Evolutionary conservation across 495 filamentous ascomycete species (phyloP).

Genomic region (Aspergillus taichungensis): DNA sequence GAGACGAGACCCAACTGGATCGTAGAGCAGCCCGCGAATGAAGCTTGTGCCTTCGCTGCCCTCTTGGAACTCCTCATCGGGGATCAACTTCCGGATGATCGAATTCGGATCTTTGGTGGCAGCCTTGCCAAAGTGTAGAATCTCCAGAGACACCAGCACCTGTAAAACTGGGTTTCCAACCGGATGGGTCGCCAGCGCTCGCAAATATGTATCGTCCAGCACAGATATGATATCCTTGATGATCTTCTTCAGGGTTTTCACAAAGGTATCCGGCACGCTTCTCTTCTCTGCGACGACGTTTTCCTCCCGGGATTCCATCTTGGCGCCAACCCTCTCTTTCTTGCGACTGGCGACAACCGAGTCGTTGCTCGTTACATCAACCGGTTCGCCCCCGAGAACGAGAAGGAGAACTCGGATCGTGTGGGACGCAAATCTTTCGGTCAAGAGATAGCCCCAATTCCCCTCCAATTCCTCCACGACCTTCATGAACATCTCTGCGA

Average conservation of each 20-base stretch:
- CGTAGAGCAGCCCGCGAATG: conserved; percentile 78
- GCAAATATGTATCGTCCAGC: conserved; percentile 63
- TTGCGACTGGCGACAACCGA: conserved; percentile 75
- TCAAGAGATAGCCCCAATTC: conserved; percentile 74
- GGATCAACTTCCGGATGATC: conserved; percentile 51
- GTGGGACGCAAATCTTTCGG: conserved; percentile 86
- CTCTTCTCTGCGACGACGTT: conserved; percentile 29
- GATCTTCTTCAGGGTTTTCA: conserved; percentile 64
- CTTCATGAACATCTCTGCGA: conserved; percentile 78
- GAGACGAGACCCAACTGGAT: conserved; percentile 78
- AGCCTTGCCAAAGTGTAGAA: conserved; percentile 58
- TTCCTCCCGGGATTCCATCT: conserved; percentile 28
- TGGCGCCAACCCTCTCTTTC: conserved; percentile 67
- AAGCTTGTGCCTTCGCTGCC: conserved; percentile 56
- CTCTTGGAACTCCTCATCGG: conserved; percentile 52
- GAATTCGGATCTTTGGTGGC: conserved; percentile 51
- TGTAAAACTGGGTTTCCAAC: conserved; percentile 87
- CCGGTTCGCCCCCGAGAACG: conserved; percentile 72
- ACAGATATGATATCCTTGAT: conserved; percentile 61
- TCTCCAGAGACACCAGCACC: conserved; percentile 74
- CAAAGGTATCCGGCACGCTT: conserved; percentile 70
- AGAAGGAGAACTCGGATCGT: conserved; percentile 76
- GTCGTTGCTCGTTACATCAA: conserved; percentile 53
- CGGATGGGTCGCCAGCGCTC: conserved; percentile 74
- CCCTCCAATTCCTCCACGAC: conserved; percentile 77